phyloP scores from a whole-genome alignment of 257 asterid species.

The Petrea volubilis region DNA sequence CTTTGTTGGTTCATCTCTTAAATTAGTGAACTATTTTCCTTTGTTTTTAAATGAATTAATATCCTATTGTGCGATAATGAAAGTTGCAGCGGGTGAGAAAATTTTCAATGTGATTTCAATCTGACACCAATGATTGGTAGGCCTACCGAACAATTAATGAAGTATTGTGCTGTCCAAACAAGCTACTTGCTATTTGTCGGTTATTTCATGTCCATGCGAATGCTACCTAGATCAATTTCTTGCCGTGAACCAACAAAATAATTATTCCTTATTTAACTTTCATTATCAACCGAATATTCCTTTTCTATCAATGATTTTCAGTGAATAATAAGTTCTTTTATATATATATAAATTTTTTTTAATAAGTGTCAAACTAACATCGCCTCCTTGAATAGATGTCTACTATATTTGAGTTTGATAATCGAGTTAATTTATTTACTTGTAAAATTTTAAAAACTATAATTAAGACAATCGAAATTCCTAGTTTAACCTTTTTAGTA shows the following conservation, averaged over 20 bases:
- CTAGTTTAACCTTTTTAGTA: no score
- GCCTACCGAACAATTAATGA: not conserved
- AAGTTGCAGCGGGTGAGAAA: no score
- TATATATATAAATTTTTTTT: no score
- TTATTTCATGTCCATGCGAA: not conserved
- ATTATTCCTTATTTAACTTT: conserved; percentile 25
- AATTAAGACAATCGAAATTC: no score
- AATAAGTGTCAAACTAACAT: not conserved
- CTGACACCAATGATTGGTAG: conserved; percentile 9
- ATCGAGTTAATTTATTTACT: no score
- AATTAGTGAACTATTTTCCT: no score
- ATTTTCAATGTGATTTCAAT: no score
- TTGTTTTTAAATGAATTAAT: no score
- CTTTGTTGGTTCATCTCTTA: no score
- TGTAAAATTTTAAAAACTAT: no score
- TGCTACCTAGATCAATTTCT: not conserved
- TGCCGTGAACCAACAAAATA: not conserved
- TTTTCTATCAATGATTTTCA: not conserved
- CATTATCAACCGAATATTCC: conserved; percentile 12
- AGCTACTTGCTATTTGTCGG: not conserved
- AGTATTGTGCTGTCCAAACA: not conserved
- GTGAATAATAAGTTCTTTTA: not conserved
- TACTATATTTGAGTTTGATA: not conserved
- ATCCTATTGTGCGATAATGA: no score
- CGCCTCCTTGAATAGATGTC: not conserved